Percentiles rank a stretch among this genome's conserved stretches.
These are phyloP conservation scores for Mucor irregularis DNA, from an alignment of 371 early-diverging fungal genomes.

Conservation along the genomic window DNA sequence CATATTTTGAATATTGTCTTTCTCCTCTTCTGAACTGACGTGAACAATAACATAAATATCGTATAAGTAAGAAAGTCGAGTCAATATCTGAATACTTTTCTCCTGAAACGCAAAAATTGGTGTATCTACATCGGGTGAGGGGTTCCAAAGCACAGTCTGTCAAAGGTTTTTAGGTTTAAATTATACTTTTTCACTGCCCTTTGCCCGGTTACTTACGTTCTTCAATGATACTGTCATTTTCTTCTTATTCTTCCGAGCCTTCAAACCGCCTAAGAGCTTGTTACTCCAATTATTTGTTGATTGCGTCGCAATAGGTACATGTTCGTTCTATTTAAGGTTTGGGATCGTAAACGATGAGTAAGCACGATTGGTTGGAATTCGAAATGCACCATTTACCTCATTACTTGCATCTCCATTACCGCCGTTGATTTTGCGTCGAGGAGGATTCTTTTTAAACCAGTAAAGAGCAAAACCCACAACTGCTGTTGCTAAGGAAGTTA, in stretches of 20 bases:
- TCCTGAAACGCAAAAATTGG: slow-evolving; percentile 51
- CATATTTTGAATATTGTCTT: slow-evolving; percentile 27
- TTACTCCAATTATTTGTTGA: slow-evolving; percentile 14
- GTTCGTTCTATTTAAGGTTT: no score
- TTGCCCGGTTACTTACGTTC: slow-evolving; percentile 30
- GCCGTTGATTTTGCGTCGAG: slow-evolving; percentile 12
- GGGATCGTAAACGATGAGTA: no score
- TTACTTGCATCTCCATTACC: not conserved
- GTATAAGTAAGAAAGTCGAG: slow-evolving; percentile 29
- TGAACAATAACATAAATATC: slow-evolving; percentile 48
- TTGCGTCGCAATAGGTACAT: not conserved
- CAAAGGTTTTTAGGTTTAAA: not conserved
- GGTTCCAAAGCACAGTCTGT: slow-evolving; percentile 54
- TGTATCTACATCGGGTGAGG: slow-evolving; percentile 48
- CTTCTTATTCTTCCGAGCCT: slow-evolving; percentile 29
- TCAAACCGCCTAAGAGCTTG: slow-evolving; percentile 13
- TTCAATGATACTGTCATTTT: slow-evolving; percentile 49
- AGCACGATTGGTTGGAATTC: no score
- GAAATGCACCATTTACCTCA: not conserved
- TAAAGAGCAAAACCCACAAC: slow-evolving; percentile 25
- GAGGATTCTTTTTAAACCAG: slow-evolving; percentile 22
- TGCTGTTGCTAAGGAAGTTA: slow-evolving; percentile 22
- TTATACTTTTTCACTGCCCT: not conserved
- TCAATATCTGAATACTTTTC: slow-evolving; percentile 28
- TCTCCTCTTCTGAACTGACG: slow-evolving; percentile 40